Conservation (phyloP, 306 rosid genomes). For the Citrullus mucosospermus region DNA sequence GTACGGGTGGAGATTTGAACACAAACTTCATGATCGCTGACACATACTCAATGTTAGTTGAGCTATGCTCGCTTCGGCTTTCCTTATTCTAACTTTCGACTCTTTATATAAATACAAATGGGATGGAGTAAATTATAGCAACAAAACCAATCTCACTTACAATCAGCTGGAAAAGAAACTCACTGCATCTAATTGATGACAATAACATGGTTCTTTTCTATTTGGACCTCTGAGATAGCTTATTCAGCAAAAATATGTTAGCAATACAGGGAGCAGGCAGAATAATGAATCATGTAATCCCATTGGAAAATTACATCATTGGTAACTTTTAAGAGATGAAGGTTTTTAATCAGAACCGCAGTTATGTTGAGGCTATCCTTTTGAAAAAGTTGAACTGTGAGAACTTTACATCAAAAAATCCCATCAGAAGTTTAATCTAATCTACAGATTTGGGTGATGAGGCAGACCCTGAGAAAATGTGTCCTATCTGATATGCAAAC, state of each 20-base stretch:
- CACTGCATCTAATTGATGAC: neutral
- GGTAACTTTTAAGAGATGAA: neutral
- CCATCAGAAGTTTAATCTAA: conserved; percentile 19
- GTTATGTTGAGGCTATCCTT: neutral
- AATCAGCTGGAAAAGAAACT: neutral
- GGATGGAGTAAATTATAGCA: neutral
- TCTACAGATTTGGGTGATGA: conserved; percentile 39
- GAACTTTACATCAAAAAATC: conserved; percentile 14
- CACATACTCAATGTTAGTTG: no score
- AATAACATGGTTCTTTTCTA: neutral
- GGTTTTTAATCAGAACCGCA: neutral
- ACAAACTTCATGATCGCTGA: no score
- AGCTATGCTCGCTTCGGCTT: no score
- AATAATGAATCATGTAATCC: neutral
- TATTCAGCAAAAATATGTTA: neutral
- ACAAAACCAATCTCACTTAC: neutral
- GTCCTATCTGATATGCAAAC: conserved; percentile 34
- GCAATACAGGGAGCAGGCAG: neutral
- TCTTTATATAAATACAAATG: neutral
- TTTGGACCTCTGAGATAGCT: neutral
- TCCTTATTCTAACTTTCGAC: neutral
- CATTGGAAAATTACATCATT: neutral
- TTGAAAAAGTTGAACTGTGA: neutral
- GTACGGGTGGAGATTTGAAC: no score
- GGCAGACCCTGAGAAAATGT: conserved; percentile 36